phyloP scores from a whole-genome alignment of 1,284 basidiomycete species.

The Grifola frondosa region DNA sequence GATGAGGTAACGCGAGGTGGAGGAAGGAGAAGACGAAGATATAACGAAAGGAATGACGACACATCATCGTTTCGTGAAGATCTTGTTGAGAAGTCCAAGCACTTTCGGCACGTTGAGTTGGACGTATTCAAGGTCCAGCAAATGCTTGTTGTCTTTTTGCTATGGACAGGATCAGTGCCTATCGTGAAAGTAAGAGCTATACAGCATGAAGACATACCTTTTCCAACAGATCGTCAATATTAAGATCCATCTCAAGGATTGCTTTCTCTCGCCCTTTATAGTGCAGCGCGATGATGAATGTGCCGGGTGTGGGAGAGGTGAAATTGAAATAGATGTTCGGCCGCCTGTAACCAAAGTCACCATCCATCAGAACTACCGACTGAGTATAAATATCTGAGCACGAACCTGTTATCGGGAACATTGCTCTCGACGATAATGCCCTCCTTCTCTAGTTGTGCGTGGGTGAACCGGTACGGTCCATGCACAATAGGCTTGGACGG shows the following conservation, averaged over 20 bases:
- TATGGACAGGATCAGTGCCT: slow-evolving; percentile 35
- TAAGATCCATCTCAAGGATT: slow-evolving; percentile 99
- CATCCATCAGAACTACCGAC: no score
- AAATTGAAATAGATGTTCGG: slow-evolving; percentile 99
- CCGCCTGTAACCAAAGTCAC: slow-evolving; percentile 53
- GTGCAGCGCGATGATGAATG: slow-evolving; percentile 97
- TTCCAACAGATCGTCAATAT: slow-evolving; percentile 97
- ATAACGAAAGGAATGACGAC: neutral
- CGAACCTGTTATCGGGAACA: slow-evolving; percentile 94
- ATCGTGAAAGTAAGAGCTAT: neutral
- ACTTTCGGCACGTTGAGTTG: slow-evolving; percentile 97
- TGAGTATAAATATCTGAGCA: slow-evolving; percentile 12
- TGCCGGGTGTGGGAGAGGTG: slow-evolving; percentile 94
- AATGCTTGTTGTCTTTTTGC: slow-evolving; percentile 98
- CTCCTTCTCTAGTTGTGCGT: slow-evolving; percentile 98
- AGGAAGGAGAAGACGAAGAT: neutral
- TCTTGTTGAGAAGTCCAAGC: slow-evolving; percentile 87
- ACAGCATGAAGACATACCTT: slow-evolving; percentile 56
- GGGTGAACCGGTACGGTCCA: slow-evolving; percentile 96
- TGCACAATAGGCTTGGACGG: slow-evolving; percentile 80
- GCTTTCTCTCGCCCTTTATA: slow-evolving; percentile 99
- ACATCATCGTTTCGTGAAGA: slow-evolving; percentile 79
- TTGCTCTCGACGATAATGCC: slow-evolving; percentile 99
- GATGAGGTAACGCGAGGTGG: slow-evolving; percentile 2
- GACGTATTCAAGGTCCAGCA: slow-evolving; percentile 96